Base-by-base conservation (phyloP, 106 monocot genomes). In the Dendrobium catenatum region DNA sequence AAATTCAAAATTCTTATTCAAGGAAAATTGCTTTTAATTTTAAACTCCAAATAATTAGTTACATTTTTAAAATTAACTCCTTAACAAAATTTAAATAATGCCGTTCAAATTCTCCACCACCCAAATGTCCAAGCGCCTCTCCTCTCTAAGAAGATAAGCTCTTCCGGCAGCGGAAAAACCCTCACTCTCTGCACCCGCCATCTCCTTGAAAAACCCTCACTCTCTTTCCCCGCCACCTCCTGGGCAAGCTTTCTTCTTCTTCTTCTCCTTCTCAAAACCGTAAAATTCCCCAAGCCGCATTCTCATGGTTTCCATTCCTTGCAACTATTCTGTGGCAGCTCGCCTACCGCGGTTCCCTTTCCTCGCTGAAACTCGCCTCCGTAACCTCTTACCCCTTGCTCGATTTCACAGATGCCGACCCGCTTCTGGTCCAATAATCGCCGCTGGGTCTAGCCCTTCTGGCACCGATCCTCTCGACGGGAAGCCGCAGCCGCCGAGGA, bases 261-360 rank as follows among this genome's bases (percentile, higher is more conserved):
- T 48, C 22, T 13, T 20, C 37, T n/a, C 10, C n/a, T 42, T 74
- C 74, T 42, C 18, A 74, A 44, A 19, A 5, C 43, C 43, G 74
- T 37, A 29, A 70, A 70, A 70, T 13, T 0, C 33, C 37, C 70
- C 15, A 66, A 7, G 79, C 55, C 19, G 13, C 13, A 61, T 49
- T 73, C 83, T 80, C 42, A 77, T 89, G 81, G 68, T 77, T 83
- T 81, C 84, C 58, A 75, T 79, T 55, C 72, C 86, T 46, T 80
- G 78, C 80, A 80, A 58, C 84, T 83, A 55, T 75, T 54, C 83
- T 44, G 4, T 68, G 42, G 68, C 81, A 27, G 5, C 84, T 79
- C 85, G 73, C 68, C 82, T 77, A 64, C 82, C 88, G 47, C 58
- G 77, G 6, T 55, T 85, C 79, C 81, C 79, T 43, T 64, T 40